Evolutionary conservation across 768 basidiomycete genomes (phyloP), one percentile per base, ranked within the genome.

Genomic region (Asterophora parasitica): DNA sequence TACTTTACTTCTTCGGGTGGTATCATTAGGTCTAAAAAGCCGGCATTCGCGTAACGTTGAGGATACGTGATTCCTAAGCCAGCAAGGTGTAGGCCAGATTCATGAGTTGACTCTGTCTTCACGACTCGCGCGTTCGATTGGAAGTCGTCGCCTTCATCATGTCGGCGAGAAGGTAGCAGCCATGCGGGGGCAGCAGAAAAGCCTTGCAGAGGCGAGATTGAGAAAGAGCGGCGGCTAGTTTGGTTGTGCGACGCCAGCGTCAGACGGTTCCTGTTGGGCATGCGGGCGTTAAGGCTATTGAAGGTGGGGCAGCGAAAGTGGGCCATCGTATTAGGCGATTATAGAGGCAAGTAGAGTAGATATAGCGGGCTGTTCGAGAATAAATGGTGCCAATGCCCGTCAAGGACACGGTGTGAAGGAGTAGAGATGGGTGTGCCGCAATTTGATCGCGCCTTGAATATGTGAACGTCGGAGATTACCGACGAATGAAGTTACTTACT

Each of bases 91-190:
- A 60, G 20, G 13, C 65, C 63, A 40, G 63, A 50, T 12, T 62
- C 60, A 39, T 61, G 45, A 10, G 39, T 38, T 26, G 53, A 28
- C 4, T 6, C 13, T 36, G 27, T 47, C 50, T 48, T 40, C 16
- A 42, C 42, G 37, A 62, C 56, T 38, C 59, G 49, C 20, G 52
- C 61, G 49, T 70, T 73, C 31, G 71, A 69, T 49, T 70, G 69
- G 48, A 67, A 69, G 26, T 70, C 66, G 26, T 70, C 66, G 38
- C 60, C 57, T 32, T 46, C 34, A 35, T 59, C 59, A 37, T 57
- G 58, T 28, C 53, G 41, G 42, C 46, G 53, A 43, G 56, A 49
- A 48, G 19, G 48, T 50, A 46, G 50, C 36, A 44, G 46, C 42
- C 42, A 48, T 41, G 33, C 50, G 12, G 31, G 43, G n/a, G 32